These are phyloP conservation scores for Austroboletus niveus DNA, from an alignment of 1,284 basidiomycete species.

Conservation along the genomic window DNA sequence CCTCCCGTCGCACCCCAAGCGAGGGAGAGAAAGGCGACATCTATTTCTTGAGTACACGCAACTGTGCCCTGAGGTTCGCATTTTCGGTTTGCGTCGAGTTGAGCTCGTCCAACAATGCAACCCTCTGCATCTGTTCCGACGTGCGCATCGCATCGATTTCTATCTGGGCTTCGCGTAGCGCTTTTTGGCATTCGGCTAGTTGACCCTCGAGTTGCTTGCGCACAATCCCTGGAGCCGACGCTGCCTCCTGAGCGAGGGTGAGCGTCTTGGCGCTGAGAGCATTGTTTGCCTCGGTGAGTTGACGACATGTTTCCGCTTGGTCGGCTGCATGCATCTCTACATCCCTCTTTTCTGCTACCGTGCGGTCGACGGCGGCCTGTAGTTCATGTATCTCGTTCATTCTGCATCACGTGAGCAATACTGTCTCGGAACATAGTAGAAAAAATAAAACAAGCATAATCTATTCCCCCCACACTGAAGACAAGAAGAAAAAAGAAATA, in stretches of 20 bases:
- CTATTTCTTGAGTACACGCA: slow-evolving; percentile 52
- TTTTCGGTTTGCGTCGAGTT: slow-evolving; percentile 79
- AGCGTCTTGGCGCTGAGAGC: slow-evolving; percentile 70
- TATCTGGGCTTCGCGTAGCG: slow-evolving; percentile 46
- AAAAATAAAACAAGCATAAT: neutral
- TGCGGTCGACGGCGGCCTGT: slow-evolving; percentile 59
- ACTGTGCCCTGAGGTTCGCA: slow-evolving; percentile 60
- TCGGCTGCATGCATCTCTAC: slow-evolving; percentile 69
- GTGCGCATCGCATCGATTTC: slow-evolving; percentile 58
- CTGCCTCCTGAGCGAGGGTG: slow-evolving; percentile 74
- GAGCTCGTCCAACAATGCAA: slow-evolving; percentile 74
- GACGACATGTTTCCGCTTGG: slow-evolving; percentile 66
- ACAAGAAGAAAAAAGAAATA: slow-evolving; percentile 19
- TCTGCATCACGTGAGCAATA: slow-evolving; percentile 38
- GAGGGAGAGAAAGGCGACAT: neutral
- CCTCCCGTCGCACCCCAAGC: neutral
- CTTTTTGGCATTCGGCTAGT: slow-evolving; percentile 45
- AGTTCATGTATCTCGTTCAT: slow-evolving; percentile 68
- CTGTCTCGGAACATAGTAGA: slow-evolving; percentile 2
- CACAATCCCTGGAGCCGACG: slow-evolving; percentile 53
- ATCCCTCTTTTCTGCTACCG: slow-evolving; percentile 60
- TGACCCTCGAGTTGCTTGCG: slow-evolving; percentile 57
- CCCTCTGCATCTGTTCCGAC: slow-evolving; percentile 67
- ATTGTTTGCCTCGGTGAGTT: slow-evolving; percentile 77
- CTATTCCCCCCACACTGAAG: neutral